phyloP scores from a whole-genome alignment of 2,329 filamentous ascomycete genomes.

The Cryphonectria parasitica region DNA sequence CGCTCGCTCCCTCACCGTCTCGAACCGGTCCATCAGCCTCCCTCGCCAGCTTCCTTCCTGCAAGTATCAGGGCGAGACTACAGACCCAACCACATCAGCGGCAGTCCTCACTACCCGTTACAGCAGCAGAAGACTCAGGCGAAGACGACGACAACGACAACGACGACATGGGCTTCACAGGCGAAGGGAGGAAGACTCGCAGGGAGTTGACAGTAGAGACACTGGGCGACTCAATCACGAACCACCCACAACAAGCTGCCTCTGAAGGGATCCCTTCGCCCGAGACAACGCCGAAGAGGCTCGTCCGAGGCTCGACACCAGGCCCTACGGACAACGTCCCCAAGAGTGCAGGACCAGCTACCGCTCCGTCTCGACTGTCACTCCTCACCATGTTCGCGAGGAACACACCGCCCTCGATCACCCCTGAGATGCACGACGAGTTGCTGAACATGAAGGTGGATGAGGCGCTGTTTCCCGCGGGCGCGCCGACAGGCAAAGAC shows the following conservation, averaged over 20 bases:
- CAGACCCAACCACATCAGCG: slow-evolving; percentile 33
- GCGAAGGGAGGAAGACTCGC: slow-evolving; percentile 41
- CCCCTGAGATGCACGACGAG: slow-evolving; percentile 51
- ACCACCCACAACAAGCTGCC: slow-evolving; percentile 17
- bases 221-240: slow-evolving; percentile 16
- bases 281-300: slow-evolving; percentile 40
- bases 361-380: slow-evolving; percentile 38
- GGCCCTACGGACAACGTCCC: slow-evolving; percentile 28
- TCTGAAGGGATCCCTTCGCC: slow-evolving; percentile 32
- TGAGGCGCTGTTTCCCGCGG: slow-evolving; percentile 55
- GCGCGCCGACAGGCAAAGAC: slow-evolving; percentile 48
- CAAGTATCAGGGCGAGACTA: slow-evolving; percentile 36
- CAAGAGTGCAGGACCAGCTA: slow-evolving; percentile 23
- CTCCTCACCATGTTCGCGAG: slow-evolving; percentile 34
- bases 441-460: slow-evolving; percentile 60
- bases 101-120: slow-evolving; percentile 1
- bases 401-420: slow-evolving; percentile 28
- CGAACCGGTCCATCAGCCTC: slow-evolving; percentile 42
- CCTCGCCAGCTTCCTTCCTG: slow-evolving; percentile 41
- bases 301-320: slow-evolving; percentile 34
- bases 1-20: slow-evolving; percentile 33
- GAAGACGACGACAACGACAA: slow-evolving; percentile 34
- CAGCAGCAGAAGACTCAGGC: slow-evolving; percentile 27
- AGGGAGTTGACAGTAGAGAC: slow-evolving; percentile 32
- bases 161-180: slow-evolving; percentile 48